Evolutionary conservation across 225 moss, liverwort and hornwort genomes (phyloP), one percentile per base, ranked within the genome.

Genomic region (Sphagnum tenellum): DNA sequence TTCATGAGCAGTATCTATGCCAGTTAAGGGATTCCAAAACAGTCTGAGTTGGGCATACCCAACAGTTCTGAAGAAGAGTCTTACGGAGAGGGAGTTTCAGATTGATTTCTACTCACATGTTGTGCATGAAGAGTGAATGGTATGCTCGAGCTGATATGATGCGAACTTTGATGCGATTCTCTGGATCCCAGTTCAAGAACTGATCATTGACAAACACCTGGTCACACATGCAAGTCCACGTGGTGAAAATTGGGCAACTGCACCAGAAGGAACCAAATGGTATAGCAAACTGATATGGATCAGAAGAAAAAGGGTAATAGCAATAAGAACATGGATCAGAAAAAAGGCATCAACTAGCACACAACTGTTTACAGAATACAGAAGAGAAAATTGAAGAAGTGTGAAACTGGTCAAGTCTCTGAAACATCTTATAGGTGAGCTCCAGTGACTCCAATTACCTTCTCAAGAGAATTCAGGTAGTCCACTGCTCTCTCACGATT

Each of bases 141-240:
- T 98, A 98, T 45, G 96, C 96, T 72, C 96, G 90, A 51, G 96
- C 92, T 50, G 92, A 98, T 59, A 98, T 92, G 47, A 98, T 98
- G 62, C 96, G 82, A 64, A 98, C 92, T 92, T 93, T 98, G 77
- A 98, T 90, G 70, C 75, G 79, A 60, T 98, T 88, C 64, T 92
- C 81, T 1, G 88, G 87, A 75, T 98, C 96, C 96, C 92, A 98
- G 78, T 98, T 98, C 75, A 98, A 57, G 62, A 80, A 98, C 70
- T 98, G 92, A 53, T 98, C 96, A 73, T 98, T 98, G 10, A 98
- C 96, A 13, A 92, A 98, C 3, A 96, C 96, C 92, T 95, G 81
- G 5, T 58, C 57, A 55, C 61, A 12, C 8, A 64, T 29, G 51
- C 65, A 67, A 58, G 9, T 49, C 0, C 7, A 62, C 44, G 48